Evolutionary conservation across 176 grass and related monocot species (phyloP).

Genomic region (Rhipidocladum racemiflorum): DNA sequence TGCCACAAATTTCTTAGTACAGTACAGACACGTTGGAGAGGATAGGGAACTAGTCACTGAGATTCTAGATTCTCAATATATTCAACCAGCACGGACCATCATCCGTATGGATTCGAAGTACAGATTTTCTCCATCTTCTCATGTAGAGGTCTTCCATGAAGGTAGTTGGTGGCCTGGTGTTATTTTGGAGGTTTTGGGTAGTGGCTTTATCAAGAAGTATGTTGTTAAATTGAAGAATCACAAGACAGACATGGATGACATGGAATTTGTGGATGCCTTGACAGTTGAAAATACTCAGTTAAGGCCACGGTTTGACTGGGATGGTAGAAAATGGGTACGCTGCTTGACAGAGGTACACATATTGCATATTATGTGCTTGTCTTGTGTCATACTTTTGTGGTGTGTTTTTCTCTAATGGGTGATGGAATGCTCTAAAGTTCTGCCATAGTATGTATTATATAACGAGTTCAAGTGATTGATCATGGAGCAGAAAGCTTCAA

Average conservation of each 20-base stretch:
- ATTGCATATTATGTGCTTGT: background rate
- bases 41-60: constrained; percentile 20
- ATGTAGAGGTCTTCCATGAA: constrained; percentile 15
- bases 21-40: constrained; percentile 13
- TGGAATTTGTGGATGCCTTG: constrained; percentile 3
- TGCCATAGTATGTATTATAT: background rate
- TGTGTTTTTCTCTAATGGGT: background rate
- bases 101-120: constrained; percentile 33
- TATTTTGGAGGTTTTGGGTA: constrained; percentile 20
- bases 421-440: background rate
- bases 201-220: constrained; percentile 22
- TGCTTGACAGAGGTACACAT: background rate
- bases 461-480: background rate
- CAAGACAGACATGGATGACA: background rate
- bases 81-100: constrained; percentile 6
- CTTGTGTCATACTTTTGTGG: background rate
- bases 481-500: background rate
- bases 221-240: constrained; percentile 12
- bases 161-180: constrained; percentile 43
- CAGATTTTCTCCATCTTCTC: constrained; percentile 33
- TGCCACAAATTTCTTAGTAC: constrained; percentile 31
- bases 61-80: constrained; percentile 40
- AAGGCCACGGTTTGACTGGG: constrained; percentile 22
- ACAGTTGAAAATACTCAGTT: constrained; percentile 36
- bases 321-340: constrained; percentile 27